These are phyloP conservation scores for Tricholoma hemisulphureum DNA, from an alignment of 768 basidiomycete genomes.

Conservation along the genomic window DNA sequence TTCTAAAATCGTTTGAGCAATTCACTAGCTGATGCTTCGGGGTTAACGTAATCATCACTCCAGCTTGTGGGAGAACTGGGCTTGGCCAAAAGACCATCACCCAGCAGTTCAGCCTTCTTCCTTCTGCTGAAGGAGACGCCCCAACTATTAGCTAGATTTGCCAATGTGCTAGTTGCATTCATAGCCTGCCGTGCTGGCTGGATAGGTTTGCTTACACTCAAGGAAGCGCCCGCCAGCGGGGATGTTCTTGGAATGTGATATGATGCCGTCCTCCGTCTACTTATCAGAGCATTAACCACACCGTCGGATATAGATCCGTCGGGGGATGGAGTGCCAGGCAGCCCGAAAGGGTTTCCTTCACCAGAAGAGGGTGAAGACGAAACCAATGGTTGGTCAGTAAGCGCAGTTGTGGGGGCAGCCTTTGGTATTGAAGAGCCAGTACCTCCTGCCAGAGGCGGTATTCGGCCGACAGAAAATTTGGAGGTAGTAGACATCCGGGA, in stretches of 20 bases:
- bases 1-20: conserved; percentile 21
- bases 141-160: conserved; percentile 63
- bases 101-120: conserved; percentile 33
- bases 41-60: conserved; percentile 3
- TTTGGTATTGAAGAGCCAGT: conserved; percentile 48
- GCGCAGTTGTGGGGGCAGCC: conserved; percentile 65
- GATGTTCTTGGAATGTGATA: conserved; percentile 55
- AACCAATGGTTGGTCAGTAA: conserved; percentile 53
- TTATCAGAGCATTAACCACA: conserved; percentile 42
- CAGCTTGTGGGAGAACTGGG: conserved; percentile 3
- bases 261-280: conserved; percentile 59
- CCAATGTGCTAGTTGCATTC: conserved; percentile 52
- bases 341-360: conserved; percentile 39
- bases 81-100: conserved; percentile 1
- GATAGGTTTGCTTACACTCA: conserved; percentile 26
- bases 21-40: conserved; percentile 13
- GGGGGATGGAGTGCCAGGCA: conserved; percentile 53
- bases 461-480: conserved; percentile 60
- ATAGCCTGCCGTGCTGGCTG: conserved; percentile 28
- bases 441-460: conserved; percentile 56
- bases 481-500: conserved; percentile 71
- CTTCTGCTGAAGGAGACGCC: conserved; percentile 63
- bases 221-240: conserved; percentile 37
- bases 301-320: conserved; percentile 64
- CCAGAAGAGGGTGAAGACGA: conserved; percentile 43